A percentile compares a stretch with the other conserved stretches of the same genome.
phyloP scores from a whole-genome alignment of 169 alveolate genomes.

The Eimeria praecox region DNA sequence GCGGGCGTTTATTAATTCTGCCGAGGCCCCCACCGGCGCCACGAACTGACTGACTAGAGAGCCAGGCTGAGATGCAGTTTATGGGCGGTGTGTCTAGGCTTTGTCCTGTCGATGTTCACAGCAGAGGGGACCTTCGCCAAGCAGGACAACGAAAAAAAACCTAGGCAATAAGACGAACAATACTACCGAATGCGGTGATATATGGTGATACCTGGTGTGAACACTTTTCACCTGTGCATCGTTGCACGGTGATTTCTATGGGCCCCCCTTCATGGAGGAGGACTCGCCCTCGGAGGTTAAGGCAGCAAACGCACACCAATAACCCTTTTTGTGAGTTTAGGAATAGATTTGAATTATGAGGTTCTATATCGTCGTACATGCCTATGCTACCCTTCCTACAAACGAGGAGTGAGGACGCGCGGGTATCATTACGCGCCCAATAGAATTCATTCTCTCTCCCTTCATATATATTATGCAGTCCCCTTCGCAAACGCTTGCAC shows the following conservation, averaged over 20 bases:
- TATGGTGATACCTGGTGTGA: too few relatives aligned
- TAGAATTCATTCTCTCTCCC: constrained; percentile 45
- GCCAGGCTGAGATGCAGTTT: too few relatives aligned
- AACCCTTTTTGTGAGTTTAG: not conserved
- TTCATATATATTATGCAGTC: constrained; percentile 22
- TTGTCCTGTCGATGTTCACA: too few relatives aligned
- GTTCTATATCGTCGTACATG: not conserved
- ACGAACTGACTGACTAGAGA: too few relatives aligned
- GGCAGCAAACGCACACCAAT: not conserved
- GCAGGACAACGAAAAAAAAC: too few relatives aligned
- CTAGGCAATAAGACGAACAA: too few relatives aligned
- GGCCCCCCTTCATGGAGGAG: constrained; percentile 50
- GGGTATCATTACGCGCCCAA: constrained; percentile 37
- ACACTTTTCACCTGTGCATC: not conserved
- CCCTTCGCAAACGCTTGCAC: constrained; percentile 29
- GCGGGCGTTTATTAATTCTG: too few relatives aligned
- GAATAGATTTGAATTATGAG: not conserved
- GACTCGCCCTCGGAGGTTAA: constrained; percentile 33
- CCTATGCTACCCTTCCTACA: too few relatives aligned
- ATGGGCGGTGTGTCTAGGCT: too few relatives aligned
- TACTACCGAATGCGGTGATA: too few relatives aligned
- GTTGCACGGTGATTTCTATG: constrained; percentile 42
- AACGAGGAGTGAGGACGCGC: not conserved
- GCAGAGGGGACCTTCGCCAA: too few relatives aligned
- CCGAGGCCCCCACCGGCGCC: too few relatives aligned